Evolutionary conservation across 768 basidiomycete genomes (phyloP).

Genomic region (Leccinum olivaceopallidum): DNA sequence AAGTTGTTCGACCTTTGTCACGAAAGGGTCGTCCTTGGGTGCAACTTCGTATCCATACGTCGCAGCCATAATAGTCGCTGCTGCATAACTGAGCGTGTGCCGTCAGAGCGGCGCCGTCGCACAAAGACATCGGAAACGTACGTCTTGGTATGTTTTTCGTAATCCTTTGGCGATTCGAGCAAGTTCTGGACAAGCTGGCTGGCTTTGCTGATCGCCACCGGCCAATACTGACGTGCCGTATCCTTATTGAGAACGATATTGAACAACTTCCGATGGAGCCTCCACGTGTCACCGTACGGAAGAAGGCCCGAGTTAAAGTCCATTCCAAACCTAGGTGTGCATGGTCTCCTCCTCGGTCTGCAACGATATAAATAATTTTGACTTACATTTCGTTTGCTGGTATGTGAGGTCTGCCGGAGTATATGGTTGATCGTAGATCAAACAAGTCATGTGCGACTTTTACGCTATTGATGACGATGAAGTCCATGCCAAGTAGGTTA

Average conservation of each 20-base stretch:
- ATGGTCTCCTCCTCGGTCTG: not conserved
- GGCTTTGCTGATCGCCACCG: conserved; percentile 17
- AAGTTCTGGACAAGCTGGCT: conserved; percentile 27
- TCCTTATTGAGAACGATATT: conserved; percentile 22
- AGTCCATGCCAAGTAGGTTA: conserved; percentile 29
- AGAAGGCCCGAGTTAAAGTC: conserved; percentile 31
- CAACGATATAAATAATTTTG: not conserved
- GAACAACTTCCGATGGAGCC: conserved; percentile 31
- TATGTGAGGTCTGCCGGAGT: conserved; percentile 29
- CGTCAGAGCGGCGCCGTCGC: not conserved
- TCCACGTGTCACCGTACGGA: conserved; percentile 32
- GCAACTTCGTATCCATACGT: conserved; percentile 28
- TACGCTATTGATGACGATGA: conserved; percentile 27
- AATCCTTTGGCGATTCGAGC: conserved; percentile 18
- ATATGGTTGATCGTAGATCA: conserved; percentile 27
- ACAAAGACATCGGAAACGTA: conserved; percentile 17
- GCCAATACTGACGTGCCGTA: conserved; percentile 11
- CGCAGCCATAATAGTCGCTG: conserved; percentile 24
- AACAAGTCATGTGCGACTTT: conserved; percentile 25
- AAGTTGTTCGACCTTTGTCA: conserved; percentile 16
- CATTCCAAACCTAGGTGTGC: conserved; percentile 26
- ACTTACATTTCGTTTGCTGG: conserved; percentile 22
- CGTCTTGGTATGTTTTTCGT: conserved; percentile 20
- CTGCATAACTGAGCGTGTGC: conserved; percentile 18
- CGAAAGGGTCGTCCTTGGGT: conserved; percentile 28